Percentiles rank a stretch among this genome's conserved stretches.
These are phyloP conservation scores for Leonotis leonurus DNA, from an alignment of 257 asterid species.

Conservation along the genomic window DNA sequence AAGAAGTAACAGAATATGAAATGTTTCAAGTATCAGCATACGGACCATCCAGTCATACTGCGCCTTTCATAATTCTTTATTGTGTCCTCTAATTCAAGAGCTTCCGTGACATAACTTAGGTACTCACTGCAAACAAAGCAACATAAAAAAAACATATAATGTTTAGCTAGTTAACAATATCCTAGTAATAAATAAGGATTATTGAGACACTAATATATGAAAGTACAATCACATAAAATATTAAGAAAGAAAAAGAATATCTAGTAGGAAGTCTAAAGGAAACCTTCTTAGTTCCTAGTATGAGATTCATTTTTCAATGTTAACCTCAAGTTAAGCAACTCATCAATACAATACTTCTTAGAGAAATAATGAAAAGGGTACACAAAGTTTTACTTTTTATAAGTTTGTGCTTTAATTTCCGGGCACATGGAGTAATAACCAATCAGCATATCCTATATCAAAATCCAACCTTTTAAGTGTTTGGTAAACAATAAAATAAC, in stretches of 20 bases:
- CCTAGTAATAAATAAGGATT: not conserved
- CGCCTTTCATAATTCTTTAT: constrained; percentile 87
- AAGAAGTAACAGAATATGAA: not conserved
- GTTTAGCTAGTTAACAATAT: not conserved
- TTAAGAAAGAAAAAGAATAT: not conserved
- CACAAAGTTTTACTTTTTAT: not conserved
- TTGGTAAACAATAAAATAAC: not conserved
- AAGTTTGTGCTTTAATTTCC: not conserved
- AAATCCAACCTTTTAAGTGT: constrained; percentile 3
- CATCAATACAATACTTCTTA: not conserved
- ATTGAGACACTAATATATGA: not conserved
- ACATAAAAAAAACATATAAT: constrained; percentile 5
- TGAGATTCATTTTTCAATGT: not conserved
- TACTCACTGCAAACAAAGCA: constrained; percentile 70
- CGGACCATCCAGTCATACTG: constrained; percentile 84
- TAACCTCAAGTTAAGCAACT: not conserved
- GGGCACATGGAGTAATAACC: not conserved
- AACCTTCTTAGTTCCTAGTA: not conserved
- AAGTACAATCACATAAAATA: not conserved
- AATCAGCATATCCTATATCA: not conserved
- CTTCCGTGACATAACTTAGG: constrained; percentile 84
- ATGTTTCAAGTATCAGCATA: not conserved
- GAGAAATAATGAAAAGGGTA: not conserved
- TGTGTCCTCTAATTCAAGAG: constrained; percentile 95
- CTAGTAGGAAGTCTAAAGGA: not conserved